phyloP scores from a whole-genome alignment of 164 flowering plant genomes.

The Houttuynia cordata region DNA sequence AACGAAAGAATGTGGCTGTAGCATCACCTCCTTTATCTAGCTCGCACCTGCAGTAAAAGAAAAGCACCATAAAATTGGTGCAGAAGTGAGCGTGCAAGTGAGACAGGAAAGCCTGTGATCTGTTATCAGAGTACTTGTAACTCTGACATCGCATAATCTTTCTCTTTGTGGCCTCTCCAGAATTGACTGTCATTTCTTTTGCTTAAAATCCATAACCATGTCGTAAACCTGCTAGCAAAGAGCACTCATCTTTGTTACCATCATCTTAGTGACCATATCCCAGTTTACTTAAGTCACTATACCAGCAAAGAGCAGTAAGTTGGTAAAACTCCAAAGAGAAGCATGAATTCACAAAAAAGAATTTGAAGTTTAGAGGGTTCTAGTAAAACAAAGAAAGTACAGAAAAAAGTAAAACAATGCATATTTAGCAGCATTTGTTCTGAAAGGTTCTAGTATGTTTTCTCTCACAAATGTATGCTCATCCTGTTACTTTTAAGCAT shows the following conservation, averaged over 20 bases:
- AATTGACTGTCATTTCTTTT: not conserved
- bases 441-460: too few relatives aligned
- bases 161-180: not conserved
- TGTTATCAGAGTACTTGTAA: too few relatives aligned
- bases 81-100: too few relatives aligned
- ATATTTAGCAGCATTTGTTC: too few relatives aligned
- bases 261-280: not conserved
- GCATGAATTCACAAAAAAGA: too few relatives aligned
- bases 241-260: not conserved
- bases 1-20: too few relatives aligned
- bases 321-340: too few relatives aligned
- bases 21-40: too few relatives aligned
- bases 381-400: not conserved
- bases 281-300: not conserved
- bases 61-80: too few relatives aligned
- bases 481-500: not conserved
- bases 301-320: not conserved
- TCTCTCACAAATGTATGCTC: not conserved
- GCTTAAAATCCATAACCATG: constrained; percentile 1
- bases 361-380: too few relatives aligned
- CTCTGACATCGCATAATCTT: not conserved
- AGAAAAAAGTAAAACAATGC: not conserved
- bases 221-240: not conserved
- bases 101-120: too few relatives aligned
- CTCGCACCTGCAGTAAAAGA: too few relatives aligned